Conservation (phyloP, 805 yeast species). For the Kluyveromyces siamensis region DNA sequence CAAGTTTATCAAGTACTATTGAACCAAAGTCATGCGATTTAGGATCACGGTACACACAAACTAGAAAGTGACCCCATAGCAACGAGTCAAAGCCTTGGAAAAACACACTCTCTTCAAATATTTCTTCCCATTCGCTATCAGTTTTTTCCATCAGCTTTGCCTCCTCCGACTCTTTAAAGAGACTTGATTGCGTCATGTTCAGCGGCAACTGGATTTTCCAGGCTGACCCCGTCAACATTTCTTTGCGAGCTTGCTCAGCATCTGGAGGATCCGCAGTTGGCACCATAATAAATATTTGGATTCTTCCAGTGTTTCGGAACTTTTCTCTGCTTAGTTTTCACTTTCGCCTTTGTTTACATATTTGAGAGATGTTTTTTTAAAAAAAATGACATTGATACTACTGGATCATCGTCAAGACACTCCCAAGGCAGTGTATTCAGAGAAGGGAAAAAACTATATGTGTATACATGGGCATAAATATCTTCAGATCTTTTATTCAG, state of each 20-base stretch:
- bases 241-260: background rate
- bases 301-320: background rate
- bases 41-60: conserved; percentile 16
- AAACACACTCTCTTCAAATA: conserved; percentile 17
- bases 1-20: conserved; percentile 53
- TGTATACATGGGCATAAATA: too few relatives aligned
- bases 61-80: conserved; percentile 23
- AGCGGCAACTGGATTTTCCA: conserved; percentile 1
- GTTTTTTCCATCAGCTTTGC: background rate
- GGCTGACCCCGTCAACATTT: background rate
- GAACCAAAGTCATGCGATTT: conserved; percentile 39
- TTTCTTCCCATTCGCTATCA: conserved; percentile 12
- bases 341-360: too few relatives aligned
- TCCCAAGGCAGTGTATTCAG: too few relatives aligned
- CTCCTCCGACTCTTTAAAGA: background rate
- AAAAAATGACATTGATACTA: too few relatives aligned
- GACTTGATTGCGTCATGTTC: background rate
- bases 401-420: too few relatives aligned
- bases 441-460: too few relatives aligned
- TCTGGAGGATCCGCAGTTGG: background rate
- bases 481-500: background rate
- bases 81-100: conserved; percentile 20
- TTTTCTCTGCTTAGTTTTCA: too few relatives aligned
- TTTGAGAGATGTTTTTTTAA: too few relatives aligned
- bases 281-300: background rate